Conservation (phyloP, 2,329 filamentous ascomycete species). For the Sarocladiaceae sp. region DNA sequence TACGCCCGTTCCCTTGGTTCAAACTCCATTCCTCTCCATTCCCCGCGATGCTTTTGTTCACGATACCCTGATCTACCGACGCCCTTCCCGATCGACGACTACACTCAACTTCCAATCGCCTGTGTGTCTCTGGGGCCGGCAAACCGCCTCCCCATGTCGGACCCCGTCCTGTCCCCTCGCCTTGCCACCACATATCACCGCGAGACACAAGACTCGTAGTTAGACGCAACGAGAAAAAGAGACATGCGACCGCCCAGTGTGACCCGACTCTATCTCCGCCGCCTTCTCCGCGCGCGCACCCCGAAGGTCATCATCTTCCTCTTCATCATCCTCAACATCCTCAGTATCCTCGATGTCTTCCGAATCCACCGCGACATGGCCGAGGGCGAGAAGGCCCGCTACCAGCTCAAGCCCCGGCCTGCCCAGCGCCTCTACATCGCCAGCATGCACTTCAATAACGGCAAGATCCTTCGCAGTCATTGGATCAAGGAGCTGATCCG, state of each 20-base stretch:
- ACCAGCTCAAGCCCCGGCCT: conserved; percentile 14
- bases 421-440: conserved; percentile 56
- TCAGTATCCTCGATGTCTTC: conserved; percentile 30
- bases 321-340: conserved; percentile 28
- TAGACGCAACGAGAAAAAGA: no score
- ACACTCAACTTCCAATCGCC: no score
- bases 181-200: not conserved
- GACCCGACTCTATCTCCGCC: conserved; percentile 29
- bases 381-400: conserved; percentile 18
- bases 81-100: no score
- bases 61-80: no score
- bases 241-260: conserved; percentile 16
- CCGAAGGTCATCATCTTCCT: conserved; percentile 28
- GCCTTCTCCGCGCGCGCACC: conserved; percentile 29
- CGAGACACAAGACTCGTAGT: conserved; percentile 19
- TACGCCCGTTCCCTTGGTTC: no score
- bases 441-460: conserved; percentile 64
- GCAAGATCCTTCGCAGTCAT: conserved; percentile 48
- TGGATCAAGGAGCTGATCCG: conserved; percentile 58
- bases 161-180: conserved; percentile 1
- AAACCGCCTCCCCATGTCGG: conserved; percentile 7
- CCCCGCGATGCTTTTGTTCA: no score
- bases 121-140: no score
- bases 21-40: no score
- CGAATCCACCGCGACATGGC: conserved; percentile 29